Conservation (phyloP, 179 eudicot species). For the Carnegiea gigantea region DNA sequence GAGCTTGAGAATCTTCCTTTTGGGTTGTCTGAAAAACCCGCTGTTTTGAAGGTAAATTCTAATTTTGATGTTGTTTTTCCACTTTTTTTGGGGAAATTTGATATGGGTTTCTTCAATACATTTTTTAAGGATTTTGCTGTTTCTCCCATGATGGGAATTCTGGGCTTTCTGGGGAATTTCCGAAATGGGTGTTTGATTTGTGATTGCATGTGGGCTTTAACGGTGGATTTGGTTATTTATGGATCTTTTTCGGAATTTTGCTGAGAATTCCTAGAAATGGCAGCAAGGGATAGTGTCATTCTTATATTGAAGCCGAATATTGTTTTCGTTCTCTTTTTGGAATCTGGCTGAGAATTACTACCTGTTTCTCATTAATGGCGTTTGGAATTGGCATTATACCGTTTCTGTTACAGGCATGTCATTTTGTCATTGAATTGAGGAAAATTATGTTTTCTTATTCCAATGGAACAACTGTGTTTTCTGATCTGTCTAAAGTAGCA, state of each 20-base stretch:
- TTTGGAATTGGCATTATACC: neutral
- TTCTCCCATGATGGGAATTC: no score
- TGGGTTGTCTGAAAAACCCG: constrained; percentile 74
- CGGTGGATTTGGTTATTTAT: constrained; percentile 12
- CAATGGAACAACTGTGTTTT: no score
- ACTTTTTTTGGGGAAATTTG: neutral
- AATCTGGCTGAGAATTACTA: no score
- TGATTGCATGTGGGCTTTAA: constrained; percentile 7
- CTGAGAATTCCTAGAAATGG: neutral
- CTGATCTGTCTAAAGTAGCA: no score
- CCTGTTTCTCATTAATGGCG: no score
- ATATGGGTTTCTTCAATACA: no score
- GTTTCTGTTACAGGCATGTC: neutral
- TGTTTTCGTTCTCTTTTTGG: no score
- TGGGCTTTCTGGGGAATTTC: no score
- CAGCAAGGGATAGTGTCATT: neutral
- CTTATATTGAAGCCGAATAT: neutral
- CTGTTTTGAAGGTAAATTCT: constrained; percentile 65
- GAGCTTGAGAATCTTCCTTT: constrained; percentile 79
- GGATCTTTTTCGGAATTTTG: neutral
- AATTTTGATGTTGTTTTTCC: neutral
- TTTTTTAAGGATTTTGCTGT: neutral
- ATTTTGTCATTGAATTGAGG: neutral
- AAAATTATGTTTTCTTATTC: no score
- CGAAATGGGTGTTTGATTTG: neutral